Percentiles rank a stretch among this genome's conserved stretches.
Conservation (phyloP, 495 filamentous ascomycete species). For the Trichoderma asperelloides region DNA sequence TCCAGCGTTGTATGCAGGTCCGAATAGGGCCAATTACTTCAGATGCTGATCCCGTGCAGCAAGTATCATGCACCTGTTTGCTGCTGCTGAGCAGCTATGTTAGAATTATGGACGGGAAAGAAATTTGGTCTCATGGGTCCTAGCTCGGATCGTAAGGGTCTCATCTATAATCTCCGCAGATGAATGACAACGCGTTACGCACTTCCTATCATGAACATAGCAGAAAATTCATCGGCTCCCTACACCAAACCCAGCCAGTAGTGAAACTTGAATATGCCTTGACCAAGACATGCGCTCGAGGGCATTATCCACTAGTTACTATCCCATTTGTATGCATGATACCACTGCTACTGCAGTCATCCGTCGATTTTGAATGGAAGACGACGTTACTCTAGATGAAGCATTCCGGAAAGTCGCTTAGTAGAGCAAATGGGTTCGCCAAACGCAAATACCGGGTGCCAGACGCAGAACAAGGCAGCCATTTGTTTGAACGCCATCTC, state of each 20-base stretch:
- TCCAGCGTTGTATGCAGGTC: no score
- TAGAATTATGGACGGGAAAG: no score
- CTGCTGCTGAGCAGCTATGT: no score
- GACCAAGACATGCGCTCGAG: background rate
- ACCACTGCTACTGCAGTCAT: background rate
- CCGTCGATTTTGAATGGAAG: background rate
- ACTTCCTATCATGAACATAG: background rate
- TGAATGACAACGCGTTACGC: background rate
- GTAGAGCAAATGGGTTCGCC: conserved; percentile 1
- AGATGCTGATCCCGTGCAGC: no score
- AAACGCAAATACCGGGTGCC: background rate
- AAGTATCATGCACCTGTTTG: no score
- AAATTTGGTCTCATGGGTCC: no score
- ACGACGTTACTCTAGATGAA: conserved; percentile 5
- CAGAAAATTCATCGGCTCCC: background rate
- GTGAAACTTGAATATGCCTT: background rate
- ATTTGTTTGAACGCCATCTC: background rate
- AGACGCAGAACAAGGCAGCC: background rate
- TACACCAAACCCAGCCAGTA: background rate
- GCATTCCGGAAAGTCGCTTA: conserved; percentile 4
- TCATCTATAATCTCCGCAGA: background rate
- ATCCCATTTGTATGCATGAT: background rate
- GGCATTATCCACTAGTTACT: background rate
- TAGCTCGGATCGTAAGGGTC: no score
- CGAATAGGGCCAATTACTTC: no score